These are phyloP conservation scores for Mycena kentingensis DNA, from an alignment of 768 basidiomycete species.

Conservation along the genomic window DNA sequence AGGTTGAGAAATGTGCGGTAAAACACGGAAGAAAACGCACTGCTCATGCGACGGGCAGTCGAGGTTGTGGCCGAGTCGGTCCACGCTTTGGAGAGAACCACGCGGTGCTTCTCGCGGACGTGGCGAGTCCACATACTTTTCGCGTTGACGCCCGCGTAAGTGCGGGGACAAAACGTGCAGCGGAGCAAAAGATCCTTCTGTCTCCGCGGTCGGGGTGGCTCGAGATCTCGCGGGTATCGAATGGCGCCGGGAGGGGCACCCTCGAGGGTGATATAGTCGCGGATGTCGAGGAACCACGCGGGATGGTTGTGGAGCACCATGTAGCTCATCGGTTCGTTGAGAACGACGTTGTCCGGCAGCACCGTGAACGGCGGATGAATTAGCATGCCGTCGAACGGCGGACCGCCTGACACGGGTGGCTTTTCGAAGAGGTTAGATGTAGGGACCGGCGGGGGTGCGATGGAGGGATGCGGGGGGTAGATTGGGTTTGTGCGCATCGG, in stretches of 20 bases:
- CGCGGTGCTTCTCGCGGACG: conserved; percentile 62
- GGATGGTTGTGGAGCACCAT: conserved; percentile 50
- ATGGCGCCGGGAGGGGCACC: conserved; percentile 40
- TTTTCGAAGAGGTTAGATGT: conserved; percentile 12
- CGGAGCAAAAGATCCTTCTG: conserved; percentile 36
- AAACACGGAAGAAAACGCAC: conserved; percentile 1
- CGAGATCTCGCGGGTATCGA: conserved; percentile 53
- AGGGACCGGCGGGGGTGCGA: conserved; percentile 2
- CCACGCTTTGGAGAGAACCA: conserved; percentile 54
- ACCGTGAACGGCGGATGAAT: conserved; percentile 19
- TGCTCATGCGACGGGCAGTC: conserved; percentile 9
- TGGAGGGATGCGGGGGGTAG: conserved; percentile 3
- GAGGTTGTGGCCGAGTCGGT: conserved; percentile 22
- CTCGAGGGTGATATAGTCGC: conserved; percentile 43
- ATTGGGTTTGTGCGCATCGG: conserved; percentile 2
- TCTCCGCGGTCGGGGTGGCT: conserved; percentile 52
- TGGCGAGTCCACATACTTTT: conserved; percentile 66
- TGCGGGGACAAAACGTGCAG: conserved; percentile 59
- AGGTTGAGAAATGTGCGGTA: background rate
- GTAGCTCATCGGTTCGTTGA: conserved; percentile 52
- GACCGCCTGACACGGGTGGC: conserved; percentile 13
- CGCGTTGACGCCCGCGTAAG: conserved; percentile 59
- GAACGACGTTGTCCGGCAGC: conserved; percentile 10
- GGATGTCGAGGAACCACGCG: conserved; percentile 55
- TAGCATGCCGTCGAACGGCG: conserved; percentile 21